A percentile compares a stretch with the other conserved stretches of the same genome.
Evolutionary conservation across 2,329 filamentous ascomycete species (phyloP).

Genomic region (Diaporthe helianthi): DNA sequence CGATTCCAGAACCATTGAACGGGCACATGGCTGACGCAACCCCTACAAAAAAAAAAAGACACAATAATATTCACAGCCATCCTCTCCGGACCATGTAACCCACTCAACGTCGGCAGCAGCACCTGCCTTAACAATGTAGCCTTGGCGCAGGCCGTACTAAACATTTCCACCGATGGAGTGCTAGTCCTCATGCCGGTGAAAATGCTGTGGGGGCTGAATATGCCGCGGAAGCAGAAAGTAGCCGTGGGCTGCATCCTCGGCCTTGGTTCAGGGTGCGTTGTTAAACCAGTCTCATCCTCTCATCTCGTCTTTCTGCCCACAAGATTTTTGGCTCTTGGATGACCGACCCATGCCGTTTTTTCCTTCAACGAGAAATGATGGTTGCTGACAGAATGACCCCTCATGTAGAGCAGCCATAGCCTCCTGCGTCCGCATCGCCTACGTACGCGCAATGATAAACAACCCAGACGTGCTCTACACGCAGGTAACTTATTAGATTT

Average conservation of each 20-base stretch:
- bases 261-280: constrained; percentile 50
- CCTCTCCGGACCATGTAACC: constrained; percentile 40
- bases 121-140: constrained; percentile 52
- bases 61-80: constrained; percentile 38
- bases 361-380: neutral
- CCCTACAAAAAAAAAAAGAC: constrained; percentile 25
- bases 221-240: constrained; percentile 52
- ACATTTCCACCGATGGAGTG: constrained; percentile 53
- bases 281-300: neutral
- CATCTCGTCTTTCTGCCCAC: too few species aligned
- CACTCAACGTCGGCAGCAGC: constrained; percentile 35
- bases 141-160: constrained; percentile 52
- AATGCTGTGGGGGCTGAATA: constrained; percentile 49
- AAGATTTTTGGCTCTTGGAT: neutral
- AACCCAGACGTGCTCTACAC: too few species aligned
- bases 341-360: too few species aligned
- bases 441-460: constrained; percentile 37
- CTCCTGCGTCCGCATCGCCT: constrained; percentile 40
- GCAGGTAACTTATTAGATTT: too few species aligned
- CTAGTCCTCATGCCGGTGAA: constrained; percentile 52
- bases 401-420: constrained; percentile 38
- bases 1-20: neutral
- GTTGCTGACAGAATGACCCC: neutral
- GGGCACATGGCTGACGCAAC: neutral
- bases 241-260: constrained; percentile 50